phyloP scores from a whole-genome alignment of 2,329 filamentous ascomycete species.

The Xylariomycetidae sp. region DNA sequence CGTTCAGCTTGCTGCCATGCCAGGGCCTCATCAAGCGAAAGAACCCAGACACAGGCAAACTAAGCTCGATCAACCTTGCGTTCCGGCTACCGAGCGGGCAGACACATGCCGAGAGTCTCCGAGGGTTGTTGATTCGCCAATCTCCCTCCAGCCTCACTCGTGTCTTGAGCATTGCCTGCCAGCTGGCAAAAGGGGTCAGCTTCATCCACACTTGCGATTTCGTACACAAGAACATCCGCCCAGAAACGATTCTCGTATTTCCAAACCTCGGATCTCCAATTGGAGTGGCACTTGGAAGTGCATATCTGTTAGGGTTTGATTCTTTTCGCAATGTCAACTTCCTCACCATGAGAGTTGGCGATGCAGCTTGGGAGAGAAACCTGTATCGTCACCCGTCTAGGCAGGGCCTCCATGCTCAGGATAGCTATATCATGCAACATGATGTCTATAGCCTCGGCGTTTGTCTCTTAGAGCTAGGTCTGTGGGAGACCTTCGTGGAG shows the following conservation, averaged over 20 bases:
- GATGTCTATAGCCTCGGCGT: conserved; percentile 50
- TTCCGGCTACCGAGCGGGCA: too few species aligned
- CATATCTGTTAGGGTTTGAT: conserved; percentile 11
- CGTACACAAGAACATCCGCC: conserved; percentile 7
- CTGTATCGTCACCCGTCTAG: conserved; percentile 15
- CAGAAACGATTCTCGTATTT: conserved; percentile 4
- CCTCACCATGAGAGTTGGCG: conserved; percentile 6
- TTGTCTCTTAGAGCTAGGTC: conserved; percentile 43
- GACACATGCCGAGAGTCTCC: too few species aligned
- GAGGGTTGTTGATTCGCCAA: too few species aligned
- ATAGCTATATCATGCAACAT: conserved; percentile 29
- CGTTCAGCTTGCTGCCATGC: too few species aligned
- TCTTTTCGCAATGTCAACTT: conserved; percentile 9
- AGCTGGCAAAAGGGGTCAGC: too few species aligned
- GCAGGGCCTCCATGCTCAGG: conserved; percentile 6
- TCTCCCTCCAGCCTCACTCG: too few species aligned
- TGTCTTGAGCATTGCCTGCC: too few species aligned
- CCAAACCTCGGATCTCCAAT: background rate
- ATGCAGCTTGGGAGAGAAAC: conserved; percentile 10
- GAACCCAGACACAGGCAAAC: too few species aligned
- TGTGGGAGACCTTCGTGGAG: conserved; percentile 31
- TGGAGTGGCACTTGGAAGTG: too few species aligned
- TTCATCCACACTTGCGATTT: conserved; percentile 8
- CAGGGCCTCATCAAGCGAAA: too few species aligned
- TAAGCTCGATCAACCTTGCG: too few species aligned